phyloP scores from a whole-genome alignment of 2,329 filamentous ascomycete genomes.

The Fusarium brevicatenulatum region DNA sequence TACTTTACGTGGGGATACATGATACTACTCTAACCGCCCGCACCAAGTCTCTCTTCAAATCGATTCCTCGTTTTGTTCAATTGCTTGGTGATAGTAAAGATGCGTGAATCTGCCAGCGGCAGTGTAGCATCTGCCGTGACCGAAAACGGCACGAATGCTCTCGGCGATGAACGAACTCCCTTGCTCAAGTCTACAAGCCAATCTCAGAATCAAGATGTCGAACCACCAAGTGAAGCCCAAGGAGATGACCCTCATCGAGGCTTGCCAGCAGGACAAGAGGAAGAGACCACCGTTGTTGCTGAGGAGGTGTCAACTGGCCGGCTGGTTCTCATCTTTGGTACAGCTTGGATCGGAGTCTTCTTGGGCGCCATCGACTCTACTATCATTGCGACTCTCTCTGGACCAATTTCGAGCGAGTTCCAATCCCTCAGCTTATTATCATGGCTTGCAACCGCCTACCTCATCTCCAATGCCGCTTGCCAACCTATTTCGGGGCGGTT shows the following conservation, averaged over 20 bases:
- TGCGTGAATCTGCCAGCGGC: constrained; percentile 31
- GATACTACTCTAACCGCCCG: background rate
- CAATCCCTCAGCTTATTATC: constrained; percentile 82
- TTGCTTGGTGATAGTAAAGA: background rate
- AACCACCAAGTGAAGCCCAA: constrained; percentile 17
- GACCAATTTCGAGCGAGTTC: constrained; percentile 85
- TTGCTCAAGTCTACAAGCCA: constrained; percentile 38
- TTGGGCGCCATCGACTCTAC: constrained; percentile 77
- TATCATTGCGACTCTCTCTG: constrained; percentile 86
- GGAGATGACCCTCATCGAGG: constrained; percentile 7
- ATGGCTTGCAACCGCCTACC: constrained; percentile 88
- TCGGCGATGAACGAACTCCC: constrained; percentile 42
- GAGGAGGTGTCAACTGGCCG: constrained; percentile 59
- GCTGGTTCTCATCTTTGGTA: constrained; percentile 64
- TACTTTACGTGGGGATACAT: background rate
- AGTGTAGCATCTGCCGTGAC: constrained; percentile 29
- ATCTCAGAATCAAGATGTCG: constrained; percentile 6
- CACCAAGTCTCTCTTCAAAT: background rate
- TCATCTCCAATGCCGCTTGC: constrained; percentile 87
- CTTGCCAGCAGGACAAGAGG: constrained; percentile 45
- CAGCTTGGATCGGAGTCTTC: constrained; percentile 70
- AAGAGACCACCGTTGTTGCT: constrained; percentile 60
- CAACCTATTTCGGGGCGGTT: constrained; percentile 87
- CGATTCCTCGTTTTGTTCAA: background rate
- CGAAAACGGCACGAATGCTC: constrained; percentile 16